Evolutionary conservation across 2,329 filamentous ascomycete species (phyloP).

Genomic region (Ascomycota sp.): DNA sequence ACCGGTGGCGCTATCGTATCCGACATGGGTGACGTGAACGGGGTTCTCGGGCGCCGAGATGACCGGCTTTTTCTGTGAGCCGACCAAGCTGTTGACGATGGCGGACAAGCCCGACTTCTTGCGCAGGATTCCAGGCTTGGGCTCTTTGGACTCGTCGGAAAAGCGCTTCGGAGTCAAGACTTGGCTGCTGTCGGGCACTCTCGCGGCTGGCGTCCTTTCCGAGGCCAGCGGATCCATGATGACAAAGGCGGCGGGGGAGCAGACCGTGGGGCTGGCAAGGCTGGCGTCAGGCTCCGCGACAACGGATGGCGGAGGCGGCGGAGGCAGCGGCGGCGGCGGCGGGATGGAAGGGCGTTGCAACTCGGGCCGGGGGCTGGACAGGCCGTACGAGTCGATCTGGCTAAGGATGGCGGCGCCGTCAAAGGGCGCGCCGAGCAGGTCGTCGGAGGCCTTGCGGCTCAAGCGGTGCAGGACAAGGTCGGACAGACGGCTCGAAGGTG

Average conservation of each 20-base stretch:
- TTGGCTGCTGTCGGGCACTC: conserved; percentile 22
- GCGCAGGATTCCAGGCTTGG: conserved; percentile 37
- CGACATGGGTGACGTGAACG: conserved; percentile 92
- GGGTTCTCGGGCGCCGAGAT: conserved; percentile 97
- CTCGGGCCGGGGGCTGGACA: conserved; percentile 11
- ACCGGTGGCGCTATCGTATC: conserved; percentile 86
- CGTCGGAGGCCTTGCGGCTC: conserved; percentile 22
- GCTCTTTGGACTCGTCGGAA: conserved; percentile 53
- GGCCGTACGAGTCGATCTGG: conserved; percentile 32
- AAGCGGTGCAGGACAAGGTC: conserved; percentile 3
- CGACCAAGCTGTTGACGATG: conserved; percentile 64
- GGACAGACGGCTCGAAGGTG: conserved; percentile 6
- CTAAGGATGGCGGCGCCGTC: conserved; percentile 39
- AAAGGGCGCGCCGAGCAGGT: conserved; percentile 42
- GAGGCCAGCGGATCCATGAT: conserved; percentile 17
- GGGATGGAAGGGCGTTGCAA: conserved; percentile 10
- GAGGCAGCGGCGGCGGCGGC: conserved; percentile 23
- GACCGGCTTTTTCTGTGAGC: conserved; percentile 69
- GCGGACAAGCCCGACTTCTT: conserved; percentile 80
- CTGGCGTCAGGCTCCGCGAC: conserved; percentile 17
- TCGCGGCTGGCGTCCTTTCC: conserved; percentile 13
- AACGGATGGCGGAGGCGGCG: conserved; percentile 13
- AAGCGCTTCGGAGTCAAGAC: conserved; percentile 42
- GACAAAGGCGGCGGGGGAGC: conserved; percentile 36
- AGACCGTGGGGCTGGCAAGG: conserved; percentile 29